Evolutionary conservation across 305 asterid genomes (phyloP), one percentile per base, ranked within the genome.

Genomic region (Fraxinus albicans): DNA sequence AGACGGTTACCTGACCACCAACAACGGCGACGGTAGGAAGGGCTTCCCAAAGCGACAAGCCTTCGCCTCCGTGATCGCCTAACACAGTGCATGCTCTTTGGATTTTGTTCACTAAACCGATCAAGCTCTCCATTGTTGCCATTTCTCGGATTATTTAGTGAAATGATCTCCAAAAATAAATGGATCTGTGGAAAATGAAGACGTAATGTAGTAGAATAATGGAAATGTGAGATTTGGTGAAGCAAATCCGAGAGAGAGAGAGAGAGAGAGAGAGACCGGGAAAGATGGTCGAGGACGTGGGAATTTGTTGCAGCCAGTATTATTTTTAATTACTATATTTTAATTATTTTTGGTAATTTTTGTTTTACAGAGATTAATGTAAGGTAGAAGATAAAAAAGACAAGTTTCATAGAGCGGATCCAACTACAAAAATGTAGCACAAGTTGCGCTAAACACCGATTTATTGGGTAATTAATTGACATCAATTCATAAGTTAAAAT

Each of bases 11-110:
- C 98, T 96, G 99, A 84, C 98, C 99, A 23, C 99, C 99, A 47
- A 96, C 98, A 83, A 95, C 99, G 85, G 99, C 99, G 70, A 96
- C 99, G 77, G 98, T 86, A 76, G 99, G 99, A 81, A 96, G 98
- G 83, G 98, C 98, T 86, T 96, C 99, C 99, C 98, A 96, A 0
- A 96, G 97, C 73, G 99, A 96, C 94, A 89, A 84, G 83, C 97
- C 97, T 85, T 94, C 98, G 74, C 98, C 99, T 65, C 99, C 99
- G 86, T 96, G 99, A 92, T 96, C 99, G 38, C 99, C 99, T 78
- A 96, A 86, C 34, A 93, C 96, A 23, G 98, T 96, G 88, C 99
- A 96, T 69, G 97, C 99, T 85, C 97, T 89, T 83, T 96, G 99
- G 79, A 96, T 96, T 80, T 89, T 89, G 88, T 94, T 94, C 34